Percentiles rank a stretch among this genome's conserved stretches.
Conservation (phyloP, 306 rosid genomes). For the Sechiopsis laciniata region DNA sequence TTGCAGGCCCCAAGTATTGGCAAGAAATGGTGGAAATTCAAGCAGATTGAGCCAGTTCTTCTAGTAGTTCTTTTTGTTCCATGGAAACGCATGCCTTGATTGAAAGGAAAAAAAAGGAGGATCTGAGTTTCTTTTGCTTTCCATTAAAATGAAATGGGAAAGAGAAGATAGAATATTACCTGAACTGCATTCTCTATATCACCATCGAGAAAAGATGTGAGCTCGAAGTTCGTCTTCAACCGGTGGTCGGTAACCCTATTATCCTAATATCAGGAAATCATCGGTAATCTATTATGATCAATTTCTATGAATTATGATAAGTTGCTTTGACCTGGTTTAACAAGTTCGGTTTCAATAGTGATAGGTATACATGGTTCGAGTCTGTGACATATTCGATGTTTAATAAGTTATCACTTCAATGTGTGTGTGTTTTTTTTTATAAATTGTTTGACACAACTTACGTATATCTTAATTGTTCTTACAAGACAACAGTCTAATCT, state of each 20-base stretch:
- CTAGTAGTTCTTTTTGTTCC: slow-evolving; percentile 88
- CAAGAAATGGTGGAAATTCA: slow-evolving; percentile 24
- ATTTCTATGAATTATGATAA: too few species aligned
- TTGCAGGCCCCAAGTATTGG: slow-evolving; percentile 14
- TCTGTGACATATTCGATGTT: too few species aligned
- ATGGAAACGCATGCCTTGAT: slow-evolving; percentile 57
- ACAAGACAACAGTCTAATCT: too few species aligned
- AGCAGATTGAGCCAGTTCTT: slow-evolving; percentile 75
- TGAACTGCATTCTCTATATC: slow-evolving; percentile 79
- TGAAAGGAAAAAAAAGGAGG: slow-evolving; percentile 26
- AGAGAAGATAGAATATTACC: slow-evolving; percentile 35
- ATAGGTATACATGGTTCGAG: too few species aligned
- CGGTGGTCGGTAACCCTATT: slow-evolving; percentile 93
- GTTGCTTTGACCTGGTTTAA: too few species aligned
- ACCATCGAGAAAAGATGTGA: slow-evolving; percentile 80
- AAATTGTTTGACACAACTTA: too few species aligned
- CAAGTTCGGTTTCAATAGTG: too few species aligned
- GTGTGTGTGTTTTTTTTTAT: too few species aligned
- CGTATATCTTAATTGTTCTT: too few species aligned
- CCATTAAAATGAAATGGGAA: background rate
- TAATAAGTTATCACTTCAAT: too few species aligned
- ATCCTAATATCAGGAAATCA: slow-evolving; percentile 41
- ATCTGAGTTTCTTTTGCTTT: background rate
- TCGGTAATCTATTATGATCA: too few species aligned
- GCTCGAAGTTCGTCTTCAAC: slow-evolving; percentile 78